These are phyloP conservation scores for Mycena amicta DNA, from an alignment of 768 basidiomycete species.

Conservation along the genomic window DNA sequence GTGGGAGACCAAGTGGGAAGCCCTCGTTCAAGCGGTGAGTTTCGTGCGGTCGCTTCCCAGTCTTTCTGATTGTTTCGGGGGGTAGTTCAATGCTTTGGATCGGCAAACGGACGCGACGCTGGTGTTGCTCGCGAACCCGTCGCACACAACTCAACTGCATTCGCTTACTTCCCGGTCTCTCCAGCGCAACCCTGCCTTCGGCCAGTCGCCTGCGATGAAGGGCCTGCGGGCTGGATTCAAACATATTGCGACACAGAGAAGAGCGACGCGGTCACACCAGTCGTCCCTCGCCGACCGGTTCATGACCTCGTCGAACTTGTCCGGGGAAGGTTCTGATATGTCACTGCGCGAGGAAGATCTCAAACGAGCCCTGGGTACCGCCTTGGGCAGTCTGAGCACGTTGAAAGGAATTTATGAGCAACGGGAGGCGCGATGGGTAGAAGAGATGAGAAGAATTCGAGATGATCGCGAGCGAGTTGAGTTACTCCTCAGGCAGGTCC, in stretches of 20 bases:
- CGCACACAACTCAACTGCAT: conserved; percentile 69
- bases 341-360: conserved; percentile 61
- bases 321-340: conserved; percentile 59
- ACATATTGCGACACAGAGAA: conserved; percentile 59
- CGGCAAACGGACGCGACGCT: conserved; percentile 81
- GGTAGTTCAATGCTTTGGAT: conserved; percentile 76
- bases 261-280: conserved; percentile 44
- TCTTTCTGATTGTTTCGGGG: conserved; percentile 22
- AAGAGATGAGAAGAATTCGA: conserved; percentile 66
- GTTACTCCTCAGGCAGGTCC: conserved; percentile 63
- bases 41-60: conserved; percentile 10
- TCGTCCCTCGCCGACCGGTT: conserved; percentile 52
- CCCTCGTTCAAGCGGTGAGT: conserved; percentile 69
- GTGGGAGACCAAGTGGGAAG: conserved; percentile 80
- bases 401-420: conserved; percentile 69
- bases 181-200: conserved; percentile 53
- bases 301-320: conserved; percentile 43
- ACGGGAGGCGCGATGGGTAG: conserved; percentile 67
- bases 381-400: conserved; percentile 64
- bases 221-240: conserved; percentile 61
- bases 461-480: conserved; percentile 73
- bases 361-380: conserved; percentile 66
- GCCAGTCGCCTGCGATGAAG: conserved; percentile 50
- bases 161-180: conserved; percentile 68
- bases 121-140: conserved; percentile 72